Conservation (phyloP, 495 filamentous ascomycete genomes). For the Arthonia radiata region DNA sequence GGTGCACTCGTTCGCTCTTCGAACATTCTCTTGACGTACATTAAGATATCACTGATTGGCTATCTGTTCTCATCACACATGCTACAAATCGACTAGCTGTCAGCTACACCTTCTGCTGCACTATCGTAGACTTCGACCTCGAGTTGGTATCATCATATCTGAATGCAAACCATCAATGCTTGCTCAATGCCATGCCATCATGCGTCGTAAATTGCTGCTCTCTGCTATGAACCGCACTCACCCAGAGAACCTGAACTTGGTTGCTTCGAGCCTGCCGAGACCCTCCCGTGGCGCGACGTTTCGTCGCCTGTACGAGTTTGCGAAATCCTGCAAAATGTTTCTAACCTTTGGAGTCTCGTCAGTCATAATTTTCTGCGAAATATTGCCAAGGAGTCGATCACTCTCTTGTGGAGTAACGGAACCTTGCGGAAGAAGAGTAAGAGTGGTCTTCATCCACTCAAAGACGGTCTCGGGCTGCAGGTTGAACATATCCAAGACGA, state of each 20-base stretch:
- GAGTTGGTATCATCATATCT: too few species aligned
- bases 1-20: too few species aligned
- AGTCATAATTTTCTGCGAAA: constrained; percentile 16
- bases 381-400: constrained; percentile 24
- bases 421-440: constrained; percentile 60
- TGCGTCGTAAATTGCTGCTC: too few species aligned
- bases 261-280: constrained; percentile 58
- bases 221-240: too few species aligned
- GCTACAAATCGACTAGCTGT: too few species aligned
- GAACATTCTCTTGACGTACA: too few species aligned
- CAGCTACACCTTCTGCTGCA: too few species aligned
- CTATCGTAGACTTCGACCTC: too few species aligned
- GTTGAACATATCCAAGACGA: constrained; percentile 74
- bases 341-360: constrained; percentile 66
- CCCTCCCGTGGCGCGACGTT: constrained; percentile 90
- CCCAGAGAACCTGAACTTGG: constrained; percentile 61
- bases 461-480: constrained; percentile 55
- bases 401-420: constrained; percentile 35
- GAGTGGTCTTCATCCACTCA: constrained; percentile 54
- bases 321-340: constrained; percentile 79
- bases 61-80: too few species aligned
- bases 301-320: constrained; percentile 70
- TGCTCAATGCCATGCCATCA: too few species aligned
- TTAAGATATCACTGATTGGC: too few species aligned
- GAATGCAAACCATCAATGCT: too few species aligned